Conservation (phyloP, 225 moss, liverwort and hornwort genomes). For the Neckera pumila region DNA sequence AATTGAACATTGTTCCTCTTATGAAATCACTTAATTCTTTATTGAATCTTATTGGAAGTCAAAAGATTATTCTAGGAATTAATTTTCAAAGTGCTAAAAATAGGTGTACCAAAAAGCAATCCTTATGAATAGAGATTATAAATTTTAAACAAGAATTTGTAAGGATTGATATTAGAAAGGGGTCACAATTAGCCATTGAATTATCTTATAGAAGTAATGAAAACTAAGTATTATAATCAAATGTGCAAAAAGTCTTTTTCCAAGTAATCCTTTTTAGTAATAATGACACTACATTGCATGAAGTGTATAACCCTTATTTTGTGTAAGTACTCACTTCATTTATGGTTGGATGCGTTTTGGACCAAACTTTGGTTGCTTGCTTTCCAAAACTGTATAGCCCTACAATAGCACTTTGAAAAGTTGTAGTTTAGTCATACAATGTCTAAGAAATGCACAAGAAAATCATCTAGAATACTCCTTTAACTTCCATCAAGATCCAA, state of each 20-base stretch:
- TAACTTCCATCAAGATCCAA: not conserved
- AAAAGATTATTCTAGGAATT: not conserved
- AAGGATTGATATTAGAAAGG: not conserved
- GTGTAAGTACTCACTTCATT: not conserved
- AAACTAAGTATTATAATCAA: not conserved
- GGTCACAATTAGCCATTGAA: not conserved
- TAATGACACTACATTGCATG: not conserved
- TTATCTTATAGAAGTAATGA: not conserved
- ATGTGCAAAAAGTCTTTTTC: not conserved
- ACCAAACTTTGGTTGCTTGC: not conserved
- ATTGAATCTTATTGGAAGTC: not conserved
- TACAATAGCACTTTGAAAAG: not conserved
- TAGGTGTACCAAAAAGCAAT: accelerated
- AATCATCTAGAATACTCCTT: not conserved
- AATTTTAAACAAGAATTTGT: not conserved
- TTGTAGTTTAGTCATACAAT: accelerated
- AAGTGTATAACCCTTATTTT: not conserved
- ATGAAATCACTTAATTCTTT: not conserved
- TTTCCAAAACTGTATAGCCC: accelerated
- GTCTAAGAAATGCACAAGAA: not conserved
- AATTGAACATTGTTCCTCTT: not conserved
- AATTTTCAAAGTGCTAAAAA: not conserved
- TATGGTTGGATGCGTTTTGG: no score
- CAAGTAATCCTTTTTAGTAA: accelerated
- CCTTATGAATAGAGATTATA: not conserved